Conservation (phyloP, 2,329 filamentous ascomycete genomes). For the Lachnellula subtilissima region DNA sequence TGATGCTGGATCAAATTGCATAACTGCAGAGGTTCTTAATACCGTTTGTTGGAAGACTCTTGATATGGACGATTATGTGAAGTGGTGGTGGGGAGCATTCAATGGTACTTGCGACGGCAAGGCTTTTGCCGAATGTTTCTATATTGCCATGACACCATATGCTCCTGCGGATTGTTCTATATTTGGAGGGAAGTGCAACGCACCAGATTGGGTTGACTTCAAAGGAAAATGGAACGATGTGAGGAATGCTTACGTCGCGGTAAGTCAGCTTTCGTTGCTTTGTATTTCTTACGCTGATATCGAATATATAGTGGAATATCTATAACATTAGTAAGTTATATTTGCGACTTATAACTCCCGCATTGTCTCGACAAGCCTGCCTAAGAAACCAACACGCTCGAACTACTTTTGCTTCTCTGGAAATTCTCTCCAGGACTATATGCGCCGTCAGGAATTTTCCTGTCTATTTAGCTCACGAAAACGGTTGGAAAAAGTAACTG, state of each 20-base stretch:
- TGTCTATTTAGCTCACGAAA: background rate
- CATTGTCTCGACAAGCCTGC: no score
- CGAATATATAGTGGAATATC: background rate
- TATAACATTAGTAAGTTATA: background rate
- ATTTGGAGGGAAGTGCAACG: background rate
- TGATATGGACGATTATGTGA: background rate
- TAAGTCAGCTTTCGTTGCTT: no score
- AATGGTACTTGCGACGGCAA: background rate
- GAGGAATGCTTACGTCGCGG: background rate
- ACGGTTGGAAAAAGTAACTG: background rate
- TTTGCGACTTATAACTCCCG: no score
- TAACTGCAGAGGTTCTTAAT: background rate
- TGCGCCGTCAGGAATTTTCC: background rate
- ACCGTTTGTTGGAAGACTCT: background rate
- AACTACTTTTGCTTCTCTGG: background rate
- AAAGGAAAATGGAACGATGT: background rate
- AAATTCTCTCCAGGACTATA: background rate
- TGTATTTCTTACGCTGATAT: no score
- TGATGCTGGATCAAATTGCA: background rate
- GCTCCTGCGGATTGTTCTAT: background rate
- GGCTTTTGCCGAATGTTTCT: background rate
- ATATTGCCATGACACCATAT: background rate
- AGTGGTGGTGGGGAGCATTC: background rate
- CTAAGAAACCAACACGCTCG: no score
- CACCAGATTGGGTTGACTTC: background rate